Percentiles rank a stretch among this genome's conserved stretches.
phyloP scores from a whole-genome alignment of 768 basidiomycete genomes.

The Cystofilobasidium ferigula region DNA sequence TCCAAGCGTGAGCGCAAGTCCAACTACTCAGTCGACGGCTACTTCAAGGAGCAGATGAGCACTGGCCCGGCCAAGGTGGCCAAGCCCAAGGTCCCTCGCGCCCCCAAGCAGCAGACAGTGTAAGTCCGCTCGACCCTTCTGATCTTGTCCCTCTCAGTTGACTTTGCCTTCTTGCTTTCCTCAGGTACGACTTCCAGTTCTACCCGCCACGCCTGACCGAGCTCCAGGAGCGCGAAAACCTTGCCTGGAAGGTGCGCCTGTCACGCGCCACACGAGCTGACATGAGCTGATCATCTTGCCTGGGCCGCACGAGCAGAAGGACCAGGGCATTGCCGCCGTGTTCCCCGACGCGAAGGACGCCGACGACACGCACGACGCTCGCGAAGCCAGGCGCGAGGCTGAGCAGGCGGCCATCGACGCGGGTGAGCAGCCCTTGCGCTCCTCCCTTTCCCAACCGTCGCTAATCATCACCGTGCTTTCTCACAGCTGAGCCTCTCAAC shows the following conservation, averaged over 20 bases:
- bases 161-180: not conserved
- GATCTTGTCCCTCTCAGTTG: conserved; percentile 3
- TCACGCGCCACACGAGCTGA: too few species aligned
- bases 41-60: conserved; percentile 85
- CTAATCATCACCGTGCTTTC: too few species aligned
- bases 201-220: conserved; percentile 68
- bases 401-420: conserved; percentile 82
- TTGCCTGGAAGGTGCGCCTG: conserved; percentile 63
- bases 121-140: too few species aligned
- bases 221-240: conserved; percentile 76
- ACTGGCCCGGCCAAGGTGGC: conserved; percentile 55
- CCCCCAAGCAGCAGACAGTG: conserved; percentile 79
- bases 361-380: conserved; percentile 68
- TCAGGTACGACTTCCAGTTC: conserved; percentile 92
- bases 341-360: conserved; percentile 54
- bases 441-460: not conserved
- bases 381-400: conserved; percentile 65
- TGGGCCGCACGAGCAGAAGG: not conserved
- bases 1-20: conserved; percentile 77
- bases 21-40: conserved; percentile 88
- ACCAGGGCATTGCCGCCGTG: not conserved
- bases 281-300: not conserved
- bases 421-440: conserved; percentile 43
- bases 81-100: conserved; percentile 72
- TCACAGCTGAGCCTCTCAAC: conserved; percentile 69